Evolutionary conservation across 2,329 filamentous ascomycete genomes (phyloP).

Genomic region (Emmonsiellopsis sp.): DNA sequence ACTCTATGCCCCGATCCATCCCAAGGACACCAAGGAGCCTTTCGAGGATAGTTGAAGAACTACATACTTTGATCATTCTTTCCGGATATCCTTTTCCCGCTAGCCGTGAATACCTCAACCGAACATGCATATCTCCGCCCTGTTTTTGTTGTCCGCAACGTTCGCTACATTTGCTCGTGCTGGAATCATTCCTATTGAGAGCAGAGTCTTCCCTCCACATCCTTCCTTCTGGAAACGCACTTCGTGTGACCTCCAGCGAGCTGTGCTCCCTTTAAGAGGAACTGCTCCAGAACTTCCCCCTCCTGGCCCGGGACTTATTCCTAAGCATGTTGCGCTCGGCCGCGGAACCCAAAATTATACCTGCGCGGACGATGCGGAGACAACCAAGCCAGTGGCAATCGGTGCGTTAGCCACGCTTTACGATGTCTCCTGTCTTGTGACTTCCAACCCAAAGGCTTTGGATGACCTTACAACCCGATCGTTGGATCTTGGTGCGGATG

Average conservation of each 20-base stretch:
- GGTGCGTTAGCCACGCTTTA: slow-evolving; percentile 39
- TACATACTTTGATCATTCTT: not conserved
- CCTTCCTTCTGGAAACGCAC: slow-evolving; percentile 11
- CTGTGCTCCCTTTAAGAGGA: slow-evolving; percentile 10
- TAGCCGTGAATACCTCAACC: not conserved
- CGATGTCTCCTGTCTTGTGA: slow-evolving; percentile 32
- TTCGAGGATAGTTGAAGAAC: too few species aligned
- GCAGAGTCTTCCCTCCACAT: not conserved
- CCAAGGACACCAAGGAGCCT: too few species aligned
- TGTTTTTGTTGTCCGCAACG: not conserved
- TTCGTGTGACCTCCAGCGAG: not conserved
- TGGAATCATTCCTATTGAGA: too few species aligned
- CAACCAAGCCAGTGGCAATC: slow-evolving; percentile 25
- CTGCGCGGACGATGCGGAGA: slow-evolving; percentile 23
- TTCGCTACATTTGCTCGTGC: not conserved
- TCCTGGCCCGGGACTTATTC: slow-evolving; percentile 20
- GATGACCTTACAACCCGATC: slow-evolving; percentile 14
- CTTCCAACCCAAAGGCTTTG: slow-evolving; percentile 17
- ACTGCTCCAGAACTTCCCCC: slow-evolving; percentile 18
- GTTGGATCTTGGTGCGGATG: slow-evolving; percentile 6
- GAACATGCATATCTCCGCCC: not conserved
- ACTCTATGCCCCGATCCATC: too few species aligned
- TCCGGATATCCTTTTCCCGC: not conserved
- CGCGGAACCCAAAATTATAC: slow-evolving; percentile 44
- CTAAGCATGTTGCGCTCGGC: slow-evolving; percentile 38